Percentiles rank a stretch among this genome's conserved stretches.
phyloP scores from a whole-genome alignment of 139 green algal genomes.

The Marvania coccoides region DNA sequence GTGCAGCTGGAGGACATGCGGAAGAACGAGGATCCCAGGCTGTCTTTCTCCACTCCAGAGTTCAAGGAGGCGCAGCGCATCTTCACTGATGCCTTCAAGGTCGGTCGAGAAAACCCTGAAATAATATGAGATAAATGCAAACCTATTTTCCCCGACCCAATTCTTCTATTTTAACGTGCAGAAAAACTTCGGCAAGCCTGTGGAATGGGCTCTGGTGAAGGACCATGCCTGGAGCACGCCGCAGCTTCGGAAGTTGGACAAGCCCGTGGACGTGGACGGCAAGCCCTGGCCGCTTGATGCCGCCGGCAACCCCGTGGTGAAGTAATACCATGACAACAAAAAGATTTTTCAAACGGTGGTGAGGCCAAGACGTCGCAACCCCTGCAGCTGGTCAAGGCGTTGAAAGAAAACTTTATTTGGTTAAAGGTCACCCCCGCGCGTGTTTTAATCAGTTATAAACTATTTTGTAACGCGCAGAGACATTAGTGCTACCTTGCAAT shows the following conservation, averaged over 20 bases:
- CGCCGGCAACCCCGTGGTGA: slow-evolving; percentile 41
- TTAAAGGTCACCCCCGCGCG: no score
- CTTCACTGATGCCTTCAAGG: slow-evolving; percentile 91
- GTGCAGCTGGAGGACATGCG: slow-evolving; percentile 73
- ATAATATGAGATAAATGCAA: neutral
- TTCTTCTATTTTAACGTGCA: slow-evolving; percentile 21
- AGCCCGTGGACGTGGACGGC: slow-evolving; percentile 62
- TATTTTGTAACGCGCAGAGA: no score
- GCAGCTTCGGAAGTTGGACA: slow-evolving; percentile 64
- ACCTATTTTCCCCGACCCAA: neutral
- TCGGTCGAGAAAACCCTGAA: slow-evolving; percentile 3
- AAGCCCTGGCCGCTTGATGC: slow-evolving; percentile 68
- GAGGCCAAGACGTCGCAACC: no score
- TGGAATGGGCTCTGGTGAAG: slow-evolving; percentile 86
- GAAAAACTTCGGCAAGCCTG: slow-evolving; percentile 86
- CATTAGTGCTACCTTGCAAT: no score
- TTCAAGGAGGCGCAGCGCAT: slow-evolving; percentile 86
- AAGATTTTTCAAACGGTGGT: no score
- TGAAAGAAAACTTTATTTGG: no score
- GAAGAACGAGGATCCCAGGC: slow-evolving; percentile 78
- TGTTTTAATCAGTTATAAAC: no score
- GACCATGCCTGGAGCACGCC: slow-evolving; percentile 72
- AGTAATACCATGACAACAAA: no score
- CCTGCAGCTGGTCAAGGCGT: no score
- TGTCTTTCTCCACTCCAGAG: slow-evolving; percentile 90